phyloP scores from a whole-genome alignment of 192 early-diverging fungal species.

The Coemansia sp. region DNA sequence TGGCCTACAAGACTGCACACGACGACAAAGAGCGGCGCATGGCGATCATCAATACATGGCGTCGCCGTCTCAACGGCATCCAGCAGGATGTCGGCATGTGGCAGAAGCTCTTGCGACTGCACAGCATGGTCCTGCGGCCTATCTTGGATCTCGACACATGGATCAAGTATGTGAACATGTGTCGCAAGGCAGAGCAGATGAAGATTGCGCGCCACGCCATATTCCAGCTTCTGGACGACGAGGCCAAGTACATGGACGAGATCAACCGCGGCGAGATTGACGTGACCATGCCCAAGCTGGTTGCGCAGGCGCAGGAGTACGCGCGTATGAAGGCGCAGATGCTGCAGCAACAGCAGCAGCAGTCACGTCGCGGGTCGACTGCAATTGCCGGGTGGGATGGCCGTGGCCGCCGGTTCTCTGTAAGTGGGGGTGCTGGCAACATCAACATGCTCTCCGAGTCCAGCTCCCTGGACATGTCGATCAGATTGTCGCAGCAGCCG shows the following conservation, averaged over 20 bases:
- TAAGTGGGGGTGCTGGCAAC: background rate
- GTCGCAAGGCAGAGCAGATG: conserved; percentile 79
- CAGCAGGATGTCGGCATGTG: conserved; percentile 94
- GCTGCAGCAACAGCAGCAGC: conserved; percentile 4
- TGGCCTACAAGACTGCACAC: conserved; percentile 77
- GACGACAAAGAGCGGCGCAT: conserved; percentile 74
- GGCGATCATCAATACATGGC: conserved; percentile 86
- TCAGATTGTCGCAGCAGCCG: conserved; percentile 36
- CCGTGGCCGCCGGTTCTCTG: conserved; percentile 9
- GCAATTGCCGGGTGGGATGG: conserved; percentile 10
- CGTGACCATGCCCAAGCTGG: background rate
- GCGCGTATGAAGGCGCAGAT: conserved; percentile 12
- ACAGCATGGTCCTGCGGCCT: conserved; percentile 83
- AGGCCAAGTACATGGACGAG: conserved; percentile 26
- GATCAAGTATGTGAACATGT: conserved; percentile 94
- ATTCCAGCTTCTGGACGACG: conserved; percentile 25
- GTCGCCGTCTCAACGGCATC: conserved; percentile 73
- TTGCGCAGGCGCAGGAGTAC: conserved; percentile 28
- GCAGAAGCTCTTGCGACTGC: conserved; percentile 86
- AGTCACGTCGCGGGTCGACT: background rate
- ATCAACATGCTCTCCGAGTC: background rate
- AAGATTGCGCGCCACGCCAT: conserved; percentile 41
- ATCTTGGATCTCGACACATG: conserved; percentile 92
- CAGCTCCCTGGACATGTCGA: conserved; percentile 16
- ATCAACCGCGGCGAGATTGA: conserved; percentile 17